Conservation (phyloP, 768 basidiomycete species). For the Tulasnella calospora region DNA sequence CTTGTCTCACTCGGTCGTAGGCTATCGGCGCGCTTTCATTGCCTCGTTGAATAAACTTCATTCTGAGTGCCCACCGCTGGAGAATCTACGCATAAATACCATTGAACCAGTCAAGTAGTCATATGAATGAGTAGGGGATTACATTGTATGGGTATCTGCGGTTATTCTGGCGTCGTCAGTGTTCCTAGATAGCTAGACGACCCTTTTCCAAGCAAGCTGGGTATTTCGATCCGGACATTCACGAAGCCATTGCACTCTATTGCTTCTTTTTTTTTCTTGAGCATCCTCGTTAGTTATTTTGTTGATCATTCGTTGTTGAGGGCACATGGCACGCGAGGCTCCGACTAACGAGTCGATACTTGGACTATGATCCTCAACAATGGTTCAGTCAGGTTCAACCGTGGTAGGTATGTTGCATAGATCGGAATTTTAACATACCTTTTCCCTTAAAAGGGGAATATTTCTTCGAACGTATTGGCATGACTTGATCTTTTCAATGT, state of each 20-base stretch:
- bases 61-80: not conserved
- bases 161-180: not conserved
- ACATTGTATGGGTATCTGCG: not conserved
- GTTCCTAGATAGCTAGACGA: not conserved
- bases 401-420: not conserved
- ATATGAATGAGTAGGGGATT: not conserved
- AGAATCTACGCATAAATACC: not conserved
- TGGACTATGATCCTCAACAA: not conserved
- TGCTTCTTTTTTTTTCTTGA: not conserved
- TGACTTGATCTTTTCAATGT: not conserved
- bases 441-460: not conserved
- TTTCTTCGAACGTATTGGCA: not conserved
- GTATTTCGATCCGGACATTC: not conserved
- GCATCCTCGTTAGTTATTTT: not conserved
- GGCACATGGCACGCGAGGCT: not conserved
- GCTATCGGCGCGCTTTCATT: not conserved
- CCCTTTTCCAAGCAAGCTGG: not conserved
- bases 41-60: not conserved
- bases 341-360: not conserved
- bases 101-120: not conserved
- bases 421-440: not conserved
- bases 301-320: not conserved
- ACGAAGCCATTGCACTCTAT: no score
- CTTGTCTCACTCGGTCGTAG: not conserved
- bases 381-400: not conserved